Evolutionary conservation across 768 basidiomycete species (phyloP).

Genomic region (Piloderma croceum): DNA sequence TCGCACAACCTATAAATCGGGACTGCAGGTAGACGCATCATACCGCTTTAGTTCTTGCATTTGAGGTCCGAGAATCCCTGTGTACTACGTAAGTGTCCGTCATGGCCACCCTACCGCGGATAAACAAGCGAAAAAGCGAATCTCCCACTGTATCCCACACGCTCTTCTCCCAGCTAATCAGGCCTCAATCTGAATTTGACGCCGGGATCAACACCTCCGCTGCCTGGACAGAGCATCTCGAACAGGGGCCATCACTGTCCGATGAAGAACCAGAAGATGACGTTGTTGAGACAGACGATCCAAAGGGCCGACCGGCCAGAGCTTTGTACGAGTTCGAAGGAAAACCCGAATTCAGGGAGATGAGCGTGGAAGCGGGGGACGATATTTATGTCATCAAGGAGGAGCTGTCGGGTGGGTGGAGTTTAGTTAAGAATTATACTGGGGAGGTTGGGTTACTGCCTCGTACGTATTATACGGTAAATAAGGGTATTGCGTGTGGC

Average conservation of each 20-base stretch:
- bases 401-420: conserved; percentile 75
- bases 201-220: conserved; percentile 71
- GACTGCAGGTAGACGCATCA: no score
- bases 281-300: conserved; percentile 28
- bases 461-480: conserved; percentile 69
- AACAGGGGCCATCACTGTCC: conserved; percentile 40
- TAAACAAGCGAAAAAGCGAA: conserved; percentile 18
- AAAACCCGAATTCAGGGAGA: conserved; percentile 68
- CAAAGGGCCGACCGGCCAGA: conserved; percentile 48
- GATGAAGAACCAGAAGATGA: conserved; percentile 44
- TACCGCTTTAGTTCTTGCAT: no score
- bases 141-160: no score
- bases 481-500: conserved; percentile 22
- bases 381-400: conserved; percentile 66
- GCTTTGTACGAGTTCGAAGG: conserved; percentile 74
- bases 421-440: conserved; percentile 53
- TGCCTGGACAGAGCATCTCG: conserved; percentile 68
- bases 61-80: no score
- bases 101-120: conserved; percentile 34
- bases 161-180: no score
- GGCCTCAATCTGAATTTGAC: conserved; percentile 55
- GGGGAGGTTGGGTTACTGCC: conserved; percentile 68
- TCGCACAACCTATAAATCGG: no score
- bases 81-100: no score
- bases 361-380: conserved; percentile 64